A percentile compares a stretch with the other conserved stretches of the same genome.
These are phyloP conservation scores for Acer campestre DNA, from an alignment of 345 rosid genomes.

Conservation along the genomic window DNA sequence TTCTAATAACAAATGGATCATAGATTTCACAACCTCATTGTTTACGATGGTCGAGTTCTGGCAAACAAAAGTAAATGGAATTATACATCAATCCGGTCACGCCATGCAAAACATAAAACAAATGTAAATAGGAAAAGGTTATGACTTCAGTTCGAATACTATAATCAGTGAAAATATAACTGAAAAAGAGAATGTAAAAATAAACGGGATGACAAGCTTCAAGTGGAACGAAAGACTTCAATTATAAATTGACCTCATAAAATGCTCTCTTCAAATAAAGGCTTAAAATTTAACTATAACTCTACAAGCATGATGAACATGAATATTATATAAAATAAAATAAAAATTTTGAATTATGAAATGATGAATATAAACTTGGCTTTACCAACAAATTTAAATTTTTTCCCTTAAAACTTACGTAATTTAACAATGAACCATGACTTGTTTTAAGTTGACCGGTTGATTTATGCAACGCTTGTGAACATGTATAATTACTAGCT, in stretches of 20 bases:
- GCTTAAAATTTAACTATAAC: not conserved
- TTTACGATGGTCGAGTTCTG: constrained; percentile 64
- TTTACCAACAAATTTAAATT: not conserved
- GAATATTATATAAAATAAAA: not conserved
- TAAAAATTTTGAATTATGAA: not conserved
- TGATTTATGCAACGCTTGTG: not conserved
- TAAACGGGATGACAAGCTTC: not conserved
- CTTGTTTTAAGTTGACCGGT: not conserved
- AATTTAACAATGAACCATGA: not conserved
- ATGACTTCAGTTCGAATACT: not conserved
- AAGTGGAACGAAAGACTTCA: not conserved
- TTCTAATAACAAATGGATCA: constrained; percentile 67
- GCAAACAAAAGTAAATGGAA: not conserved
- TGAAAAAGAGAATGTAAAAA: not conserved
- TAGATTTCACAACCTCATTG: constrained; percentile 76
- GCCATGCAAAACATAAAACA: not conserved
- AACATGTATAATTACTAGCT: not conserved
- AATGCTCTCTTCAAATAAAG: not conserved
- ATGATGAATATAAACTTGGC: not conserved
- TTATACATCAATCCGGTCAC: not conserved
- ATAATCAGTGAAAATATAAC: not conserved
- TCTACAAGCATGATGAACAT: not conserved
- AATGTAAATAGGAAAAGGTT: not conserved
- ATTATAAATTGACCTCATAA: not conserved
- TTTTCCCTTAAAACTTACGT: not conserved